Conservation (phyloP, 225 moss, liverwort and hornwort genomes). For the Bryum argenteum region DNA sequence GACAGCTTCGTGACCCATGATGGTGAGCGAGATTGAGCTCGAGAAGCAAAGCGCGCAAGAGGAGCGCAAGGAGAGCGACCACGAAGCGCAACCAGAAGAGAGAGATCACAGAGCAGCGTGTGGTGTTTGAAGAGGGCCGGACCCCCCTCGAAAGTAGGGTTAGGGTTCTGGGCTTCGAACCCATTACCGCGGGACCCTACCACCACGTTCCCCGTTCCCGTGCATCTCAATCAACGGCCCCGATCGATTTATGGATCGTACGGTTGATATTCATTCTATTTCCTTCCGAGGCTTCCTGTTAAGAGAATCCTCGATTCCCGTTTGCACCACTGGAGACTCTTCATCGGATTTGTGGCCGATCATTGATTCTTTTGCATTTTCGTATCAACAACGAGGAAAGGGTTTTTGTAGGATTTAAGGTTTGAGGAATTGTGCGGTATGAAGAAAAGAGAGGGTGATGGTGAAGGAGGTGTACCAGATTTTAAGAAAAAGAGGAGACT, state of each 20-base stretch:
- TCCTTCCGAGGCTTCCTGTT: too few species aligned
- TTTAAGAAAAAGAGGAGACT: slow-evolving; percentile 45
- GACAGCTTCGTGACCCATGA: slow-evolving; percentile 78
- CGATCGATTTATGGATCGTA: too few species aligned
- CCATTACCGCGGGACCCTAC: not conserved
- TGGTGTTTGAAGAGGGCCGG: not conserved
- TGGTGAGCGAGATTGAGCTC: slow-evolving; percentile 3
- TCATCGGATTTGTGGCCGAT: too few species aligned
- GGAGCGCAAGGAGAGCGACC: not conserved
- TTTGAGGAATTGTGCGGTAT: slow-evolving; percentile 17
- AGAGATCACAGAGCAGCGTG: fast-evolving
- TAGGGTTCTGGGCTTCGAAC: not conserved
- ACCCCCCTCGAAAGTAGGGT: not conserved
- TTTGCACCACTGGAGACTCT: too few species aligned
- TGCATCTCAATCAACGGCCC: too few species aligned
- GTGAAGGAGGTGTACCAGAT: slow-evolving; percentile 27
- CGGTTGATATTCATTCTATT: too few species aligned
- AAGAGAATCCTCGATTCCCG: too few species aligned
- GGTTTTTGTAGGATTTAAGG: not conserved
- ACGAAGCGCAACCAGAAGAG: not conserved
- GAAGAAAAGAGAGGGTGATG: slow-evolving; percentile 44
- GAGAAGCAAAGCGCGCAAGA: not conserved
- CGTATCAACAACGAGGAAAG: not conserved
- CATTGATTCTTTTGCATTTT: too few species aligned
- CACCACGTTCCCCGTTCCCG: too few species aligned